Conservation (phyloP, 108 stramenopile species). For the Skeletonema menzelii region DNA sequence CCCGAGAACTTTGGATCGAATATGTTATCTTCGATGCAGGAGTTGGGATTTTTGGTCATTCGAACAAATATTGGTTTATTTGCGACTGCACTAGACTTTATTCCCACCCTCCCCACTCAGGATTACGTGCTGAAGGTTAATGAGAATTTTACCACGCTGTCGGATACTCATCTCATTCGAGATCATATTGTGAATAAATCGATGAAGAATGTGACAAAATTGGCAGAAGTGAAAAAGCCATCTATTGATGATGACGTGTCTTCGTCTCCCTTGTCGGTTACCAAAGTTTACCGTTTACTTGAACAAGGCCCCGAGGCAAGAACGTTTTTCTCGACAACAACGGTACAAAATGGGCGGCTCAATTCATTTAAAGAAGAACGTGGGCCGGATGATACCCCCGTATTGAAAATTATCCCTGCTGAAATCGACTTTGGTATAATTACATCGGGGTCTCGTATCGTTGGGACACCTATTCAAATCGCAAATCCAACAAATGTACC, state of each 20-base stretch:
- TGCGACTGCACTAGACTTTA: conserved; percentile 53
- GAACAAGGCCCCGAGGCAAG: not conserved
- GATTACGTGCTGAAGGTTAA: conserved; percentile 17
- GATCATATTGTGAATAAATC: conserved; percentile 8
- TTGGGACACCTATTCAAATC: conserved; percentile 28
- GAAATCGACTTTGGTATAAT: conserved; percentile 52
- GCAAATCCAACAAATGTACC: conserved; percentile 35
- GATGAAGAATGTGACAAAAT: not conserved
- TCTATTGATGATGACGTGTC: not conserved
- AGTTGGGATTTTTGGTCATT: conserved; percentile 59
- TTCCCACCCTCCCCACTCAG: conserved; percentile 23
- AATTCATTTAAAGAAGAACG: not conserved
- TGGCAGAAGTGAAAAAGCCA: not conserved
- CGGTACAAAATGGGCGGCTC: not conserved
- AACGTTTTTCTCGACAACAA: not conserved
- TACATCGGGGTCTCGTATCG: conserved; percentile 31
- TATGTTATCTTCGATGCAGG: conserved; percentile 23
- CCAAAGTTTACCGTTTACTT: conserved; percentile 19
- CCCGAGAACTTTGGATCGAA: conserved; percentile 42
- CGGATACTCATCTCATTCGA: conserved; percentile 18
- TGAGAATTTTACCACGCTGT: conserved; percentile 17
- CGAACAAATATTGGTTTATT: conserved; percentile 50
- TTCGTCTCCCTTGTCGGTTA: not conserved
- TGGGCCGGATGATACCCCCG: conserved; percentile 11
- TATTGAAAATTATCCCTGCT: conserved; percentile 35